Evolutionary conservation across 495 filamentous ascomycete species (phyloP), one percentile per base, ranked within the genome.

Genomic region (Penicillium desertorum): DNA sequence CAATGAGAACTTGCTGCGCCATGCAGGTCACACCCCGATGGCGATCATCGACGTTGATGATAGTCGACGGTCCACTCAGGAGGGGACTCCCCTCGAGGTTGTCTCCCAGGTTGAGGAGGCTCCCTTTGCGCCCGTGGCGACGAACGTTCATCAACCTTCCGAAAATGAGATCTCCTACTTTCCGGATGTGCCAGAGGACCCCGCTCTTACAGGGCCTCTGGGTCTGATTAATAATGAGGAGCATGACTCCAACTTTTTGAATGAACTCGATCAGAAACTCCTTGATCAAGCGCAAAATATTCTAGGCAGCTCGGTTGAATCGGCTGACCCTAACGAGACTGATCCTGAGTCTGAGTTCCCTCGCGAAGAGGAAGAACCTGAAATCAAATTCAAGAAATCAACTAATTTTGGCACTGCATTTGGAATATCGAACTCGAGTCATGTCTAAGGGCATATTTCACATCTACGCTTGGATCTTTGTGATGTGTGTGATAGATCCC

Each of bases 391-490:
- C 59, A 86, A 76, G 54, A 71, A 71, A 16, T 78, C 78, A n/a
- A 82, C 71, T 46, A 88, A 88, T 66, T 88, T 88, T 72, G 85
- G 85, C 39, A 76, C 74, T 23, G 76, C 74, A 8, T 79, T 78
- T 70, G 76, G 76, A 61, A 45, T 63, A 45, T 64, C 69, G 17
- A 62, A 59, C 43, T 57, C 45, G 27, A 58, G 66, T 45, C 47
- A 61, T 51, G 44, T 63, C 42, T 63, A 59, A 44, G 23, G 32
- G 19, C 20, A 34, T 20, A 42, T 55, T 58, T 16, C 20, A 6
- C 43, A 37, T 58, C 49, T 56, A 41, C 10, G 14, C 41, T 59
- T 59, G 22, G 11, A 32, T 51, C 37, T 47, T 57, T 49, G 57
- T 59, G 61, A 49, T 59, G 51, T 56, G 6, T 58, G 51, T 45